Evolutionary conservation across 1,139 yeast species (phyloP).

Genomic region (Candida neerlandica): DNA sequence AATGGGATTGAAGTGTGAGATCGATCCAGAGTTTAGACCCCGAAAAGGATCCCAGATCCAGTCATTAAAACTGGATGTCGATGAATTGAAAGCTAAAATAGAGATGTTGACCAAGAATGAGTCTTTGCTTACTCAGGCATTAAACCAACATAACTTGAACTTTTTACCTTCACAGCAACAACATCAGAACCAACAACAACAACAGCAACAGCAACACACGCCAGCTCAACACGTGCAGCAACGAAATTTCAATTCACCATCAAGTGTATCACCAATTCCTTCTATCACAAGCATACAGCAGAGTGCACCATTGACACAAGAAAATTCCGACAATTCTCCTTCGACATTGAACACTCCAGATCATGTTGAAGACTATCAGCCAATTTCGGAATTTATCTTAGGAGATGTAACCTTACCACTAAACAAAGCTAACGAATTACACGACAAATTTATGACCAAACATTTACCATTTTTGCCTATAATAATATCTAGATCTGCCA

Average conservation of each 20-base stretch:
- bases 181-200: constrained; percentile 6
- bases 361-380: constrained; percentile 13
- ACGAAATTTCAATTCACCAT: neutral
- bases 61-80: constrained; percentile 79
- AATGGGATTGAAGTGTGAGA: constrained; percentile 80
- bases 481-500: constrained; percentile 68
- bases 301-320: constrained; percentile 15
- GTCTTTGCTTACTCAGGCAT: constrained; percentile 63
- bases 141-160: constrained; percentile 46
- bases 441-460: constrained; percentile 63
- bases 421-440: constrained; percentile 71
- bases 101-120: constrained; percentile 75
- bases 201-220: constrained; percentile 5
- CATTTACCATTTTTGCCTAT: constrained; percentile 83
- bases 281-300: constrained; percentile 15
- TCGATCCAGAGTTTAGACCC: constrained; percentile 90
- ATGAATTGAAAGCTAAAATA: constrained; percentile 75
- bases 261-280: constrained; percentile 18
- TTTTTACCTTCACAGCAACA: constrained; percentile 21
- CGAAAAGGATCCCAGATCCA: constrained; percentile 91
- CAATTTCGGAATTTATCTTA: constrained; percentile 57
- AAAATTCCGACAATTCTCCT: constrained; percentile 30
- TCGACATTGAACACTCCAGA: constrained; percentile 18
- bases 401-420: constrained; percentile 74
- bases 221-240: constrained; percentile 7